Percentiles rank a stretch among this genome's conserved stretches.
phyloP scores from a whole-genome alignment of 2,329 filamentous ascomycete genomes.

The Calonectria hongkongensis region DNA sequence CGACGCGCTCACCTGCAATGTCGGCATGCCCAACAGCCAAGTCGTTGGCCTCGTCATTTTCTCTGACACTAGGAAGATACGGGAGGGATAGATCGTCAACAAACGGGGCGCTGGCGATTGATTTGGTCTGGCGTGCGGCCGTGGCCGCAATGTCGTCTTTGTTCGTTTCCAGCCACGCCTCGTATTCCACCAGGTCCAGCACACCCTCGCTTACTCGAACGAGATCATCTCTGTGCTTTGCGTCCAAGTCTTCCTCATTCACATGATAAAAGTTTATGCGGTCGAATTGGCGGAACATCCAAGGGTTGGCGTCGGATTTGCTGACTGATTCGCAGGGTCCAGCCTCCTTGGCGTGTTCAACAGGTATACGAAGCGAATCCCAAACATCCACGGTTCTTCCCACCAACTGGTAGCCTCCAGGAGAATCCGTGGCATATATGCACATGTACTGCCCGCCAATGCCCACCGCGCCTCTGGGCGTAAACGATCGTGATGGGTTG shows the following conservation, averaged over 20 bases:
- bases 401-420: constrained; percentile 62
- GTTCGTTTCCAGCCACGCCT: constrained; percentile 57
- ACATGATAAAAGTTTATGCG: constrained; percentile 58
- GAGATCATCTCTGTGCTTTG: constrained; percentile 49
- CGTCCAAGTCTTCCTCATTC: constrained; percentile 55
- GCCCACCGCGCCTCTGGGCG: constrained; percentile 60
- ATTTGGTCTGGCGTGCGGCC: constrained; percentile 47
- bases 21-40: constrained; percentile 1
- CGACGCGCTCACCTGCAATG: constrained; percentile 52
- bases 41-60: background rate
- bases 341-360: constrained; percentile 12
- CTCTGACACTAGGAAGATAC: constrained; percentile 44
- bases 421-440: constrained; percentile 62
- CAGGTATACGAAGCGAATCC: constrained; percentile 48
- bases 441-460: constrained; percentile 63
- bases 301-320: constrained; percentile 44
- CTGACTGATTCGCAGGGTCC: background rate
- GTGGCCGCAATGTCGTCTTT: constrained; percentile 51
- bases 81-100: constrained; percentile 56
- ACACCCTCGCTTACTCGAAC: constrained; percentile 52
- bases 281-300: constrained; percentile 59
- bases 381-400: constrained; percentile 60
- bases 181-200: constrained; percentile 57
- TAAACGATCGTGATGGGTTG: constrained; percentile 61
- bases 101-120: constrained; percentile 55